These are phyloP conservation scores for Podaxis pistillaris DNA, from an alignment of 768 basidiomycete genomes.

Conservation along the genomic window DNA sequence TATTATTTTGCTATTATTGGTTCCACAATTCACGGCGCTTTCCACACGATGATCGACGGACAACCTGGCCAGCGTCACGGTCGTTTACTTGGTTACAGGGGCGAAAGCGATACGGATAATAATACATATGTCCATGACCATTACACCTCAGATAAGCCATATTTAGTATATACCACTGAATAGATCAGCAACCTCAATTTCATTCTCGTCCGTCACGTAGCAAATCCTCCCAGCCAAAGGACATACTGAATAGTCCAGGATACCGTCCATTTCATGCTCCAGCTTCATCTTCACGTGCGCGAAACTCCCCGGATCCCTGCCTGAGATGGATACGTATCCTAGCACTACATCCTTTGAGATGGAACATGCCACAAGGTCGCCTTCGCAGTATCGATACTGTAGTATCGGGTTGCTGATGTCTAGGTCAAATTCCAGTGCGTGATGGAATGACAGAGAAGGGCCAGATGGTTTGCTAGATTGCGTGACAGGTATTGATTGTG, in stretches of 20 bases:
- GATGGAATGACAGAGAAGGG: neutral
- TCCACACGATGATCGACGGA: neutral
- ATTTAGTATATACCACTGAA: neutral
- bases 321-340: neutral
- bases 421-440: neutral
- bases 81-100: neutral
- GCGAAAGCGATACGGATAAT: neutral
- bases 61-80: neutral
- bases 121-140: neutral
- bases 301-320: neutral
- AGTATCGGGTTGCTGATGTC: neutral
- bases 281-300: neutral
- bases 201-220: neutral
- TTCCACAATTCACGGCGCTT: too few relatives aligned
- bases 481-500: neutral
- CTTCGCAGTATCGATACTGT: conserved; percentile 1
- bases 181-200: conserved; percentile 1
- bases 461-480: neutral
- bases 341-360: neutral
- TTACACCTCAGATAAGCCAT: neutral
- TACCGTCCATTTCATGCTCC: neutral
- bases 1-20: too few relatives aligned
- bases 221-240: conserved; percentile 7
- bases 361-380: neutral
- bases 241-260: conserved; percentile 1